These are phyloP conservation scores for Aspergillus glaucus DNA, from an alignment of 2,329 filamentous ascomycete species.

Conservation along the genomic window DNA sequence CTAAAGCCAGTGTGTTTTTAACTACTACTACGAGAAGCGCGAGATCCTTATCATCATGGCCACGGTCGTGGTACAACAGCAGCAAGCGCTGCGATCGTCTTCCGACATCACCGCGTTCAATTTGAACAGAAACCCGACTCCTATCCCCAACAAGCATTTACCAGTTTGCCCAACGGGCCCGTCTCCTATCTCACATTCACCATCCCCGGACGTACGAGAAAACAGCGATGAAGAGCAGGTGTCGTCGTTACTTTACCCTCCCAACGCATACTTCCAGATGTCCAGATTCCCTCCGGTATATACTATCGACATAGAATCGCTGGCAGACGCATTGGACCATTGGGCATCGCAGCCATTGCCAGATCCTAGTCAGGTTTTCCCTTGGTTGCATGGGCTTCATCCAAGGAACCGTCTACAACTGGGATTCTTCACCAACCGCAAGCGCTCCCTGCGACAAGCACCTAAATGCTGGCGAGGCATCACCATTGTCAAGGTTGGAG, in stretches of 20 bases:
- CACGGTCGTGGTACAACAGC: conserved; percentile 44
- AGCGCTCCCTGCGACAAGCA: conserved; percentile 61
- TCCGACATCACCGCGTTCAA: conserved; percentile 44
- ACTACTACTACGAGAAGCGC: neutral
- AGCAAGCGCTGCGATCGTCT: conserved; percentile 39
- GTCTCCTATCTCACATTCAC: conserved; percentile 55
- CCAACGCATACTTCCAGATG: conserved; percentile 55
- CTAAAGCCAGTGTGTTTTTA: neutral
- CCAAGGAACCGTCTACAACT: conserved; percentile 82
- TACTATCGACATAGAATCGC: conserved; percentile 61
- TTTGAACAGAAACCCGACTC: conserved; percentile 54
- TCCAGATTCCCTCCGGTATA: conserved; percentile 59
- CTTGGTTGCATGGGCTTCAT: conserved; percentile 92
- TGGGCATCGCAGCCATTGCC: conserved; percentile 74
- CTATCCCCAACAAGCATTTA: conserved; percentile 82
- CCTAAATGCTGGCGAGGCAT: conserved; percentile 74
- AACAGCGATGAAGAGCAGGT: conserved; percentile 47
- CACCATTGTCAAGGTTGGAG: conserved; percentile 82
- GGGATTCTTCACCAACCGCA: conserved; percentile 77
- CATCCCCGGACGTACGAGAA: conserved; percentile 58
- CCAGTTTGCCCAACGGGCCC: conserved; percentile 83
- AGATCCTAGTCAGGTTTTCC: conserved; percentile 79
- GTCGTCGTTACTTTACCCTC: conserved; percentile 68
- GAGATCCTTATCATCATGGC: conserved; percentile 29
- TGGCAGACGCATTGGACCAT: conserved; percentile 70